These are phyloP conservation scores for Corymbia citriodora DNA, from an alignment of 441 rosid genomes.

Conservation along the genomic window DNA sequence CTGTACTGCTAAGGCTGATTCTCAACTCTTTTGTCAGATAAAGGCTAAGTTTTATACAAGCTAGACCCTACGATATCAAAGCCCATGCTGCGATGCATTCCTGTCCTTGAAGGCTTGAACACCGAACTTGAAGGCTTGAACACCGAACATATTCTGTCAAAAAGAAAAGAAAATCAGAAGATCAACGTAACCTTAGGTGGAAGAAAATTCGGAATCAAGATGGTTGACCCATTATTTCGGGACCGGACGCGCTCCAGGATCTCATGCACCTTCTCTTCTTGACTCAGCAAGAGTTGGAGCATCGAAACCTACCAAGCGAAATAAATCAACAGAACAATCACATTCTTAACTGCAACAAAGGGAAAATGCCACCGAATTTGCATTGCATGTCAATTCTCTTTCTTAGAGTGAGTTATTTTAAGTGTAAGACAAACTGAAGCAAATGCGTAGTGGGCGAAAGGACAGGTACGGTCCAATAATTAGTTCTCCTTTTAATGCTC, in stretches of 20 bases:
- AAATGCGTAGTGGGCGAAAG: neutral
- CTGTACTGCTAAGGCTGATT: neutral
- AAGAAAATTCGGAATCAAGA: conserved; percentile 58
- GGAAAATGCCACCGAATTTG: neutral
- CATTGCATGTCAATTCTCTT: neutral
- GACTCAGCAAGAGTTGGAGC: conserved; percentile 69
- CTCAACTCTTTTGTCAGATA: neutral
- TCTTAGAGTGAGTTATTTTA: neutral
- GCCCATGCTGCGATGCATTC: neutral
- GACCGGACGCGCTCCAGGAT: conserved; percentile 49
- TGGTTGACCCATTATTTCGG: conserved; percentile 27
- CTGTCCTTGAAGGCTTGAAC: neutral
- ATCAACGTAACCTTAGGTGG: conserved; percentile 58
- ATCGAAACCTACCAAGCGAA: conserved; percentile 39
- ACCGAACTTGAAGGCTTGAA: neutral
- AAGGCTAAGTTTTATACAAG: neutral
- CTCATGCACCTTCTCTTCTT: conserved; percentile 73
- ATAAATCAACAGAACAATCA: neutral
- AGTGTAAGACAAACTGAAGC: neutral
- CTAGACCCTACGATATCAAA: neutral
- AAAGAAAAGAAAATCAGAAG: neutral
- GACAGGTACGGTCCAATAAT: neutral
- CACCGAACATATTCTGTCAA: neutral
- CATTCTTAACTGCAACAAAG: neutral
- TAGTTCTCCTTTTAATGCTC: neutral